A percentile compares a stretch with the other conserved stretches of the same genome.
Evolutionary conservation across 1,284 basidiomycete species (phyloP).

Genomic region (Puccinia horiana): DNA sequence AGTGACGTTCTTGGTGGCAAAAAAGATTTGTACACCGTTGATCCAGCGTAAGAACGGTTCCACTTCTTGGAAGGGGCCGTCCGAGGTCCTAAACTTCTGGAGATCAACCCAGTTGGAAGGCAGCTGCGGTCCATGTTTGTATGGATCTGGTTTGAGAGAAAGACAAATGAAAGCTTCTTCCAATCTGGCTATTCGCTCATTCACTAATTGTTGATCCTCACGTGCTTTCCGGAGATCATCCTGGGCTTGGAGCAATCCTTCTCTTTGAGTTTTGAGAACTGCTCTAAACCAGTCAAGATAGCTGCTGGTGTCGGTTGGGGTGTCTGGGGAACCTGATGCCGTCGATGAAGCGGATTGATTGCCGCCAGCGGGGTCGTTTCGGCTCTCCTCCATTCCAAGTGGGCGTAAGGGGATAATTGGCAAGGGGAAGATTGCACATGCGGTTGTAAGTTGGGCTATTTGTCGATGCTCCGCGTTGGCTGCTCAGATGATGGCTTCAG

Average conservation of each 20-base stretch:
- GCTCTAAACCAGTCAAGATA: not conserved
- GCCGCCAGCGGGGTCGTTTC: not conserved
- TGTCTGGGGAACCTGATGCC: not conserved
- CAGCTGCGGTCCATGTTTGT: not conserved
- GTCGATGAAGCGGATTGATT: not conserved
- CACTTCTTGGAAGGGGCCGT: slow-evolving; percentile 1
- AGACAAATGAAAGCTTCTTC: not conserved
- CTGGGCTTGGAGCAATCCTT: not conserved
- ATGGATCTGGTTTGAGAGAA: not conserved
- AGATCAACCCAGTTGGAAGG: not conserved
- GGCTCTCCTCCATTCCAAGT: not conserved
- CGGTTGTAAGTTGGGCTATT: not conserved
- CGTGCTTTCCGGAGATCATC: not conserved
- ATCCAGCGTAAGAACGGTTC: slow-evolving; percentile 16
- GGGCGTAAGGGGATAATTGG: not conserved
- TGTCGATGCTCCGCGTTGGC: too few relatives aligned
- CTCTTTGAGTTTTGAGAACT: not conserved
- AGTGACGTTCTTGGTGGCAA: not conserved
- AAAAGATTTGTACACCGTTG: not conserved
- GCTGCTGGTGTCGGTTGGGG: not conserved
- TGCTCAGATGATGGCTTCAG: not conserved
- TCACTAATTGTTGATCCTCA: not conserved
- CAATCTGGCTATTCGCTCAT: not conserved
- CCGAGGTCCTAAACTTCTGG: not conserved
- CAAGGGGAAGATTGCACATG: too few relatives aligned